Evolutionary conservation across 805 yeast genomes (phyloP).

Genomic region (Suhomyces emberorum): DNA sequence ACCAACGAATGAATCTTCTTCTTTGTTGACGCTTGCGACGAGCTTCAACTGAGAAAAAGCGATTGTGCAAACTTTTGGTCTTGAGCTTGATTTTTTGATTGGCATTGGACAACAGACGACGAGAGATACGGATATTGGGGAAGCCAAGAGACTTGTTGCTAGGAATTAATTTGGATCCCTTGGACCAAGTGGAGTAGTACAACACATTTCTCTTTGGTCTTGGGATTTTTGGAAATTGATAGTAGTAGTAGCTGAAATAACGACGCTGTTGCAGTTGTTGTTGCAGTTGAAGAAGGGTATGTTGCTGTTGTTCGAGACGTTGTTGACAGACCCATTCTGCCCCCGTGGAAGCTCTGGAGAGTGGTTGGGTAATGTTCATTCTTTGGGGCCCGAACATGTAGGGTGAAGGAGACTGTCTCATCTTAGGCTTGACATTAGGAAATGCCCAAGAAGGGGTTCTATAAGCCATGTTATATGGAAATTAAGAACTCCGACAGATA

Average conservation of each 20-base stretch:
- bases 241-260: constrained; percentile 24
- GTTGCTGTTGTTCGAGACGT: constrained; percentile 12
- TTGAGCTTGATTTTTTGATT: constrained; percentile 33
- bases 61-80: constrained; percentile 34
- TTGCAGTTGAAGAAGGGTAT: constrained; percentile 1
- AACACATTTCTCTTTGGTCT: constrained; percentile 53
- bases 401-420: constrained; percentile 23
- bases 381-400: constrained; percentile 32
- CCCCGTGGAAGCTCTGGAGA: constrained; percentile 38
- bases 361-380: constrained; percentile 40
- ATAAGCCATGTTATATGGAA: constrained; percentile 8
- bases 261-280: constrained; percentile 15
- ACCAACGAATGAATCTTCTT: constrained; percentile 45
- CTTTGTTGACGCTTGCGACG: constrained; percentile 37
- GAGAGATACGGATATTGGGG: constrained; percentile 23
- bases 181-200: constrained; percentile 47
- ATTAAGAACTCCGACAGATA: background rate
- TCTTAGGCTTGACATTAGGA: constrained; percentile 14
- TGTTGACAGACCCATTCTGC: constrained; percentile 30
- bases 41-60: constrained; percentile 44
- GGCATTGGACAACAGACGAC: constrained; percentile 34
- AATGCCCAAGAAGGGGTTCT: constrained; percentile 18
- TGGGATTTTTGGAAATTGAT: constrained; percentile 52
- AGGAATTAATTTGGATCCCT: constrained; percentile 21
- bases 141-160: constrained; percentile 13